phyloP scores from a whole-genome alignment of 192 early-diverging fungal genomes.

The Dimargaris xerosporica region DNA sequence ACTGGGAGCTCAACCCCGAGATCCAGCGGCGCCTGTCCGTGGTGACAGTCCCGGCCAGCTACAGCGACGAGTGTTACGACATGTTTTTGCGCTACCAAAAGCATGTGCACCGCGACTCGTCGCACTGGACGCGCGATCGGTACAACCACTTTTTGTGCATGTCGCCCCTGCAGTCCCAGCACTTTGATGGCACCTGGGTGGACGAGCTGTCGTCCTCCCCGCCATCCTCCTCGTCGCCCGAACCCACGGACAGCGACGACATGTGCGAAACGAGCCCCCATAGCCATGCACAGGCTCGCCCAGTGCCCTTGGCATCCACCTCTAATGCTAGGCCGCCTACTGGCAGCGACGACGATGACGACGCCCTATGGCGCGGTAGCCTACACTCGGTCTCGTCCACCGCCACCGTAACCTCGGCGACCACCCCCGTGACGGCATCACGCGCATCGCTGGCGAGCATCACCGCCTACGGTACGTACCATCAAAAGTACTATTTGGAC shows the following conservation, averaged over 20 bases:
- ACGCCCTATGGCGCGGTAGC: background rate
- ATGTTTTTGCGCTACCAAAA: conserved; percentile 74
- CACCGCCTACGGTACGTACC: conserved; percentile 59
- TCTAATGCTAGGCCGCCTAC: background rate
- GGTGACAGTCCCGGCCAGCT: conserved; percentile 38
- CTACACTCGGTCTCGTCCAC: background rate
- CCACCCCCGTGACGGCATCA: background rate
- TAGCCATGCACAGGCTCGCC: too few relatives aligned
- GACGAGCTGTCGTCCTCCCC: background rate
- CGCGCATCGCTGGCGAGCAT: conserved; percentile 15
- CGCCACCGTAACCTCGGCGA: conserved; percentile 6
- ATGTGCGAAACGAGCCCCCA: too few relatives aligned
- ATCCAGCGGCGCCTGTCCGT: conserved; percentile 12
- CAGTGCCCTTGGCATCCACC: too few relatives aligned
- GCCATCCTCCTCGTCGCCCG: background rate
- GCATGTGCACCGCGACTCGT: conserved; percentile 59
- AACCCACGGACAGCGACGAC: background rate
- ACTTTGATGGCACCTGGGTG: background rate
- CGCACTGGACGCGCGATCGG: conserved; percentile 27
- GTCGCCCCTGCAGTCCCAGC: conserved; percentile 43
- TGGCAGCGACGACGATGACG: background rate
- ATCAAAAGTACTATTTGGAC: conserved; percentile 85
- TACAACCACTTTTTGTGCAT: conserved; percentile 61
- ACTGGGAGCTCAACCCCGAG: conserved; percentile 1
- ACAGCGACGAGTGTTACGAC: conserved; percentile 53